These are phyloP conservation scores for Acaromyces ingoldii DNA, from an alignment of 1,284 basidiomycete genomes.

Conservation along the genomic window DNA sequence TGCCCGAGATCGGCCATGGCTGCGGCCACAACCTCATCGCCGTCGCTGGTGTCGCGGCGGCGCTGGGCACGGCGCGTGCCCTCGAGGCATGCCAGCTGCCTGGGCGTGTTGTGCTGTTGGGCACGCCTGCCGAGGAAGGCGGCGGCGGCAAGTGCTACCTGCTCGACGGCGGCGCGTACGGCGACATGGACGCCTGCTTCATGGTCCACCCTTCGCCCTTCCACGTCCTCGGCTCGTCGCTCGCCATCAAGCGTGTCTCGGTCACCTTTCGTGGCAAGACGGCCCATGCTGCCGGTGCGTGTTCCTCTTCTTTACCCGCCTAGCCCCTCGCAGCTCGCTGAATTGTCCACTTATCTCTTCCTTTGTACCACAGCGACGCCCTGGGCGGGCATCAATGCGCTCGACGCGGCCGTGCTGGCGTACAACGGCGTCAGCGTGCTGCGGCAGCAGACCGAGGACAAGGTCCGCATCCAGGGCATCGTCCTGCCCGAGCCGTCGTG, in stretches of 20 bases:
- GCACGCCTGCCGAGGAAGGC: slow-evolving; percentile 80
- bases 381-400: slow-evolving; percentile 77
- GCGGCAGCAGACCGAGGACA: slow-evolving; percentile 67
- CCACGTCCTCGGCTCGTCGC: slow-evolving; percentile 55
- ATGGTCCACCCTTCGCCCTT: slow-evolving; percentile 60
- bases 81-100: slow-evolving; percentile 61
- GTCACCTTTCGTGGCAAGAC: slow-evolving; percentile 31
- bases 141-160: slow-evolving; percentile 72
- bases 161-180: slow-evolving; percentile 67
- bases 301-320: no score
- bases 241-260: slow-evolving; percentile 53
- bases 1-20: slow-evolving; percentile 57
- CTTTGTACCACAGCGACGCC: no score
- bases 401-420: slow-evolving; percentile 75
- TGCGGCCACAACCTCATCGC: slow-evolving; percentile 82
- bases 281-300: slow-evolving; percentile 49
- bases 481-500: slow-evolving; percentile 50
- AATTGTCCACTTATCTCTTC: no score
- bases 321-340: no score
- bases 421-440: slow-evolving; percentile 70
- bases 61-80: slow-evolving; percentile 66
- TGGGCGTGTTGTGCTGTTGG: slow-evolving; percentile 71
- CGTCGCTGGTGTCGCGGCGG: slow-evolving; percentile 70
- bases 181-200: slow-evolving; percentile 69
- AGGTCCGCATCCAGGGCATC: slow-evolving; percentile 54